Evolutionary conservation across 1,284 basidiomycete species (phyloP), one percentile per base, ranked within the genome.

Genomic region (Cutaneotrichosporon sp.): DNA sequence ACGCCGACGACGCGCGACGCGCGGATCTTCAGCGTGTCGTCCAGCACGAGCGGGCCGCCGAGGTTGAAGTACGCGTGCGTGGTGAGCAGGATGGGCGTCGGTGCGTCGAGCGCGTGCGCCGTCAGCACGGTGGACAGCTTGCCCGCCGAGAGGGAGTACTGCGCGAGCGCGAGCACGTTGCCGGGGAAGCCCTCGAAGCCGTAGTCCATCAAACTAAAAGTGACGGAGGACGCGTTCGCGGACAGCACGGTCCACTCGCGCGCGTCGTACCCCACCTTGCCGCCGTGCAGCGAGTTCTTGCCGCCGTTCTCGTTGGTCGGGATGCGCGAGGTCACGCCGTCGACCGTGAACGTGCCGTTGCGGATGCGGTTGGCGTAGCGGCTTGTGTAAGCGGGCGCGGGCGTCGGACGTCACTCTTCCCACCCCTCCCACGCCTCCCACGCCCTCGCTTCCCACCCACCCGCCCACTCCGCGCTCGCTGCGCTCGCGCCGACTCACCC

Each of bases 41-140:
- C 68, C 29, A 69, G 65, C 14, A 73, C 62, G 27, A 60, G 63
- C 4, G 66, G 38, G 7, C 60, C 45, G 62, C 66, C 71, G 42
- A 76, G 61, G 60, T 72, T 72, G 69, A 71, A 76, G 66, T 71
- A 76, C 27, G 69, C 67, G 63, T 76, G 74, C 14, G 70, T 74
- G 5, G 71, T 68, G 27, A 73, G 68, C 59, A 72, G 69, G 57
- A 74, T 64, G 6, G 74, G 74, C 2, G 74, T 76, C 18, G 65
- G 25, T 10, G 54, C 25, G 58, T 72, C 69, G 22, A 69, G 52
- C 13, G 66, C 55, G 18, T 53, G 11, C 3, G 47, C 60, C 14
- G 38, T 52, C n/a, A 67, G 54, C 2, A 58, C 55, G 4, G 55
- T 51, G 11, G 56, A 60, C 54, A 65, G 58, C 55, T 57, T 62